These are phyloP conservation scores for Tillandsia fasciculata DNA, from an alignment of 176 grass and related monocot species.

Conservation along the genomic window DNA sequence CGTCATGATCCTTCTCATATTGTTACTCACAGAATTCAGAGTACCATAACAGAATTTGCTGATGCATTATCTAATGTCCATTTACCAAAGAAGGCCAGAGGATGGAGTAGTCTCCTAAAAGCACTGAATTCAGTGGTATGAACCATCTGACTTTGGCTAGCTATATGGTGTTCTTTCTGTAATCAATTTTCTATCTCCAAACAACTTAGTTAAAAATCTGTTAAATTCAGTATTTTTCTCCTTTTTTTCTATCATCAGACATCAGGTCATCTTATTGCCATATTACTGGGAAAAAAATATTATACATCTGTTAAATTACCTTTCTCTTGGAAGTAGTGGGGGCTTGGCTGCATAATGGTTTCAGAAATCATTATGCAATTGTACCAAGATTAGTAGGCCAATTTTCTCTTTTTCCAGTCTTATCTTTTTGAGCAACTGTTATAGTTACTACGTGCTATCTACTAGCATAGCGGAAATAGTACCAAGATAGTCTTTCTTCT, in stretches of 20 bases:
- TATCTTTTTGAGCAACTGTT: no score
- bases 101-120: slow-evolving; percentile 55
- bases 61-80: slow-evolving; percentile 32
- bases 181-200: neutral
- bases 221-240: neutral
- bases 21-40: slow-evolving; percentile 76
- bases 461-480: no score
- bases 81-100: slow-evolving; percentile 39
- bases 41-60: slow-evolving; percentile 60
- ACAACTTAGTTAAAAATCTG: neutral
- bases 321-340: no score
- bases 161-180: neutral
- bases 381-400: no score
- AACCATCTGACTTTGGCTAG: neutral
- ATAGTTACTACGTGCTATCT: no score
- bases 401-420: no score
- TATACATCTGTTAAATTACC: no score
- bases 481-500: no score
- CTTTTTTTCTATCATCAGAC: neutral
- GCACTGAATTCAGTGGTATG: slow-evolving; percentile 67
- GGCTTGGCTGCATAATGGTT: no score
- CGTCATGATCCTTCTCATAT: slow-evolving; percentile 95
- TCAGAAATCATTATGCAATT: no score
- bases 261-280: neutral
- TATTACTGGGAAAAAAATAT: no score